A percentile compares a stretch with the other conserved stretches of the same genome.
Conservation (phyloP, 257 asterid genomes). For the Nicotiana benthamiana region DNA sequence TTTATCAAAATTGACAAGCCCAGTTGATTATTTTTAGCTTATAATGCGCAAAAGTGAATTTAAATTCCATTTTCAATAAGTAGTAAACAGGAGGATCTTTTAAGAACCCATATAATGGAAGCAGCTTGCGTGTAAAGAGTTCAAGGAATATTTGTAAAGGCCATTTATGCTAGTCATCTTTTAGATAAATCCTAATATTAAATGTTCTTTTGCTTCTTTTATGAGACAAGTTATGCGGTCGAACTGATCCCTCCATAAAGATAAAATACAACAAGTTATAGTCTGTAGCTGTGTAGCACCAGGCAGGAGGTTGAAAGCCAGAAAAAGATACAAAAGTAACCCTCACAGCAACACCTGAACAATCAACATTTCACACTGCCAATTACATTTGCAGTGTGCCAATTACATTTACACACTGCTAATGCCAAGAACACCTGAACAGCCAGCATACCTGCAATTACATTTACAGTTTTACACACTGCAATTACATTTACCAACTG, state of each 20-base stretch:
- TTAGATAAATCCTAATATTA: background rate
- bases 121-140: conserved; percentile 21
- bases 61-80: background rate
- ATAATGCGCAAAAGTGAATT: background rate
- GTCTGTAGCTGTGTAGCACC: no score
- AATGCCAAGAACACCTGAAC: no score
- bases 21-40: background rate
- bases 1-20: conserved; percentile 1
- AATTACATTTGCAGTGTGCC: no score
- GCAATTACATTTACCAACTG: no score
- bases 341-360: no score
- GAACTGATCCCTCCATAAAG: background rate
- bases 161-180: conserved; percentile 5
- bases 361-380: no score
- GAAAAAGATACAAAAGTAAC: no score
- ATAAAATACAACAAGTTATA: background rate
- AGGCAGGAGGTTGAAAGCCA: no score
- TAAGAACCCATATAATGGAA: background rate
- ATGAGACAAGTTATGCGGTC: conserved; percentile 5
- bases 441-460: no score
- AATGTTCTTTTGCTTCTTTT: background rate
- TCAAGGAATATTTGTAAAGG: conserved; percentile 15
- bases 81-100: background rate
- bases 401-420: no score
- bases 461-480: no score